Evolutionary conservation across 345 rosid genomes (phyloP).

Genomic region (Lepidium sativum): DNA sequence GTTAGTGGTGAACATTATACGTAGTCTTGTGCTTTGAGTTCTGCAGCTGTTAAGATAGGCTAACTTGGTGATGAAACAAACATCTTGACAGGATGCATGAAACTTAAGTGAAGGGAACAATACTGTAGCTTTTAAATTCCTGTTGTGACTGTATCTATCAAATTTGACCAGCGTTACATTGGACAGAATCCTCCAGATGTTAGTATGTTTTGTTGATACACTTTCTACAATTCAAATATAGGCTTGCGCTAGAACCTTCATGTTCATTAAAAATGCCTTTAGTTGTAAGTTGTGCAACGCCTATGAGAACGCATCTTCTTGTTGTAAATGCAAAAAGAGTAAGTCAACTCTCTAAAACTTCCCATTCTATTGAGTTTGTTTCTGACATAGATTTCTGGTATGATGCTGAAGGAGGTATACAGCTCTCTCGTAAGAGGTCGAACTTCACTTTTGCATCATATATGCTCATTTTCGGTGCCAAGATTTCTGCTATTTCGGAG

Average conservation of each 20-base stretch:
- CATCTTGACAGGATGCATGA: background rate
- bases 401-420: slow-evolving; percentile 58
- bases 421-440: slow-evolving; percentile 70
- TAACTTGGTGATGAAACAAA: background rate
- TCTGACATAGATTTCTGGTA: slow-evolving; percentile 15
- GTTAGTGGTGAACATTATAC: background rate
- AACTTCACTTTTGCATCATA: slow-evolving; percentile 76
- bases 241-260: background rate
- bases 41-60: background rate
- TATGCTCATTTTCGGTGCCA: slow-evolving; percentile 84
- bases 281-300: background rate
- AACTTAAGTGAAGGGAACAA: background rate
- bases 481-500: slow-evolving; percentile 60
- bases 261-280: background rate
- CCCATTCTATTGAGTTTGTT: slow-evolving; percentile 2
- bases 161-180: background rate
- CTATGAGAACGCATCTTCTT: background rate
- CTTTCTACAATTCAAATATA: background rate
- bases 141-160: background rate
- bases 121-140: background rate
- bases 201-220: background rate
- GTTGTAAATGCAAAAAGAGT: slow-evolving; percentile 2
- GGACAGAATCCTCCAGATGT: background rate
- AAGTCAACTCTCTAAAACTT: background rate
- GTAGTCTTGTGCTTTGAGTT: background rate